Percentiles rank a stretch among this genome's conserved stretches.
Evolutionary conservation across 257 asterid genomes (phyloP).

Genomic region (Plantago elongata): DNA sequence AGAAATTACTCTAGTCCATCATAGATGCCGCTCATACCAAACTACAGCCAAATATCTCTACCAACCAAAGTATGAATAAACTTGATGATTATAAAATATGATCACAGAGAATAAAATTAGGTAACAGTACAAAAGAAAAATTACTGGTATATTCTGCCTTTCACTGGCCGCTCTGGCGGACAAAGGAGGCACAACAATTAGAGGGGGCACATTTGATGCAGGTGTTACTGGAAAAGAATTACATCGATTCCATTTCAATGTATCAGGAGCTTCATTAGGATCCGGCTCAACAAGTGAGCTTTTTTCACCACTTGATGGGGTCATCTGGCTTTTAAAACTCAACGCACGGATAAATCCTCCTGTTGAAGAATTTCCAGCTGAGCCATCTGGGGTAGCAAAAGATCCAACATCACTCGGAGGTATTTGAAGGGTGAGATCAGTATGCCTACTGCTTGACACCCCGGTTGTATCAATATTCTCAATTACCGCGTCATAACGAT

Average conservation of each 20-base stretch:
- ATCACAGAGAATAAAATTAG: not conserved
- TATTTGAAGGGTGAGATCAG: conserved; percentile 65
- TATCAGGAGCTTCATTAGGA: conserved; percentile 35
- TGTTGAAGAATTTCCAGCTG: conserved; percentile 34
- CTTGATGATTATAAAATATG: not conserved
- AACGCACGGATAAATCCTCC: conserved; percentile 56
- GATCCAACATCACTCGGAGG: conserved; percentile 56
- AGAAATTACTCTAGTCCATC: too few relatives aligned
- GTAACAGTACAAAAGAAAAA: conserved; percentile 19
- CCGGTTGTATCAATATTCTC: conserved; percentile 17
- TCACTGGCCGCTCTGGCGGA: conserved; percentile 47
- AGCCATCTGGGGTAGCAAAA: conserved; percentile 32
- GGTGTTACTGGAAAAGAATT: conserved; percentile 77
- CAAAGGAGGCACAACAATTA: conserved; percentile 33
- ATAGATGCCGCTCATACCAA: conserved; percentile 1
- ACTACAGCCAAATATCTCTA: conserved; percentile 3
- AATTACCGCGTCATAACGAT: conserved; percentile 23
- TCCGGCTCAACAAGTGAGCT: conserved; percentile 61
- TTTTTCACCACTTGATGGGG: conserved; percentile 47
- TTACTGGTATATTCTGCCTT: conserved; percentile 52
- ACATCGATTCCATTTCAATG: conserved; percentile 47
- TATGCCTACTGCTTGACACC: not conserved
- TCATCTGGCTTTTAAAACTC: conserved; percentile 56
- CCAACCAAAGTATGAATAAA: conserved; percentile 6
- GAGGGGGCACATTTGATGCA: conserved; percentile 54